A percentile compares a stretch with the other conserved stretches of the same genome.
Evolutionary conservation across 1,139 yeast species (phyloP).

Genomic region (Yamadazyma dendronema): DNA sequence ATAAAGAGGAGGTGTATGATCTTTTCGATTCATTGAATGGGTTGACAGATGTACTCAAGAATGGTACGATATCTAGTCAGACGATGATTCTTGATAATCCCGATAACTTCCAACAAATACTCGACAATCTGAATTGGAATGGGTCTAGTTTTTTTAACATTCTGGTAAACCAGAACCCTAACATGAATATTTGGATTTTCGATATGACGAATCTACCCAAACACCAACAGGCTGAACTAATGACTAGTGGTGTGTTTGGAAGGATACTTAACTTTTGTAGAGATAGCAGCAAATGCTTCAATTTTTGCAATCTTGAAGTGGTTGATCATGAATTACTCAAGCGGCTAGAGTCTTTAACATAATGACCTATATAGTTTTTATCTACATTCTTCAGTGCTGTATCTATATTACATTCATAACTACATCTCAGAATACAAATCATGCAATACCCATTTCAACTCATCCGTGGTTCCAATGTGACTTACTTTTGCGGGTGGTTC

Average conservation of each 20-base stretch:
- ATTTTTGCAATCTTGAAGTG: slow-evolving; percentile 4
- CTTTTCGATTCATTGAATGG: slow-evolving; percentile 12
- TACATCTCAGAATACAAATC: slow-evolving; percentile 47
- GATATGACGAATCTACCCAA: slow-evolving; percentile 5
- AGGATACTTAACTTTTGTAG: not conserved
- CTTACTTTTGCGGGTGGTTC: slow-evolving; percentile 2
- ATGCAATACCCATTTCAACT: slow-evolving; percentile 68
- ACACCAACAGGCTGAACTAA: slow-evolving; percentile 2
- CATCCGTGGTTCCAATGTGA: slow-evolving; percentile 64
- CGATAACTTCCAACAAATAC: slow-evolving; percentile 10
- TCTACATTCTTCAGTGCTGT: too few relatives aligned
- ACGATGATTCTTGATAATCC: slow-evolving; percentile 16
- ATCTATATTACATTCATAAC: slow-evolving; percentile 7
- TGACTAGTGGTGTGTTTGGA: not conserved
- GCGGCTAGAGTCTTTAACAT: not conserved
- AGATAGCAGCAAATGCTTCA: slow-evolving; percentile 3
- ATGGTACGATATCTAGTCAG: slow-evolving; percentile 9
- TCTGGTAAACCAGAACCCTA: not conserved
- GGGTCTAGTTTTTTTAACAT: slow-evolving; percentile 7
- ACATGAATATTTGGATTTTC: slow-evolving; percentile 3
- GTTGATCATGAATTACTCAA: slow-evolving; percentile 4
- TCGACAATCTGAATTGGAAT: slow-evolving; percentile 3
- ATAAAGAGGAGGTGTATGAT: slow-evolving; percentile 8
- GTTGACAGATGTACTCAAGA: slow-evolving; percentile 1
- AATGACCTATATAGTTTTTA: too few relatives aligned